Percentiles rank a stretch among this genome's conserved stretches.
Conservation (phyloP, 805 yeast species). For the Sugiyamaella americana region DNA sequence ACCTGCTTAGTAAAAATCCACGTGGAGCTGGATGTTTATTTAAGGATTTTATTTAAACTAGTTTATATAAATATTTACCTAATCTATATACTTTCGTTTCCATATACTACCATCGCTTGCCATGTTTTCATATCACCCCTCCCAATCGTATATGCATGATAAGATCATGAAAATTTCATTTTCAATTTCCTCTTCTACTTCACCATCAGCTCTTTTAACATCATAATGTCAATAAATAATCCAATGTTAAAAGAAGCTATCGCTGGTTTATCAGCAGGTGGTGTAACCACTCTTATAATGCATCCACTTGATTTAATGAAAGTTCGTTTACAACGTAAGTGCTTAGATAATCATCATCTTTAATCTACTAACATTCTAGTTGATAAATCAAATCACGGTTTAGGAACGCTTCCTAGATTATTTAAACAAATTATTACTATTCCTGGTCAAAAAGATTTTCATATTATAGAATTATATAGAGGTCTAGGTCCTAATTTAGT, state of each 20-base stretch:
- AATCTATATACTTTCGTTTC: no score
- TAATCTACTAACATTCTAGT: not conserved
- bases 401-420: conserved; percentile 9
- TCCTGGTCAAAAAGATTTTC: conserved; percentile 4
- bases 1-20: no score
- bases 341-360: not conserved
- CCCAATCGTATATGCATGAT: no score
- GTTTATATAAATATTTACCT: no score
- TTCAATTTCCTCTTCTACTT: no score
- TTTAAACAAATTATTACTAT: conserved; percentile 5
- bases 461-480: conserved; percentile 43
- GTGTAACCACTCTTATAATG: conserved; percentile 66
- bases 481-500: conserved; percentile 74
- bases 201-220: no score
- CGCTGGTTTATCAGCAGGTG: conserved; percentile 78
- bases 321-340: conserved; percentile 67
- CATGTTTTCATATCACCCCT: no score
- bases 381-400: conserved; percentile 9
- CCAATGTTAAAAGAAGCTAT: conserved; percentile 35
- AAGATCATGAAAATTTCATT: no score
- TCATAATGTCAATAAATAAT: not conserved
- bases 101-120: no score
- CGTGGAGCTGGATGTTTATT: no score
- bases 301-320: conserved; percentile 90
- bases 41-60: no score